These are phyloP conservation scores for Lasiosphaeria hispida DNA, from an alignment of 495 filamentous ascomycete species.

Conservation along the genomic window DNA sequence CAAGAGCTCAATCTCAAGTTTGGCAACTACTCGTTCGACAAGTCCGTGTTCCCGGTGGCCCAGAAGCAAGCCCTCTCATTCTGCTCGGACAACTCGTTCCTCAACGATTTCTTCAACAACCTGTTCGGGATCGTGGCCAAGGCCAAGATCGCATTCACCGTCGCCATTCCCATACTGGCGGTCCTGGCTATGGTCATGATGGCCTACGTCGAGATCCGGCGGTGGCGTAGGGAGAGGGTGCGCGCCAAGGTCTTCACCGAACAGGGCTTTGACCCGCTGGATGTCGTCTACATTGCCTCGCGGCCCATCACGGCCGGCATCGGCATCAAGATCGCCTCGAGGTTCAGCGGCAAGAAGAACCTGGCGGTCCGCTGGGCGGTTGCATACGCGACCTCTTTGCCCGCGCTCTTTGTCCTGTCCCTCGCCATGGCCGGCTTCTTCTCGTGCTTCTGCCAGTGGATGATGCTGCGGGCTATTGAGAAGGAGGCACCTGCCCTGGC, in stretches of 20 bases:
- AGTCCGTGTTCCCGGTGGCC: constrained; percentile 73
- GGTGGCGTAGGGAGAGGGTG: constrained; percentile 69
- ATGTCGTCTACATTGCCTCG: constrained; percentile 84
- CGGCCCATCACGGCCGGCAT: constrained; percentile 66
- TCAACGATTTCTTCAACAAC: constrained; percentile 81
- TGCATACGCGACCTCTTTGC: constrained; percentile 79
- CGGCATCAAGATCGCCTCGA: constrained; percentile 70
- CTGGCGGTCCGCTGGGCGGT: constrained; percentile 78
- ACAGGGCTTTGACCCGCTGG: constrained; percentile 71
- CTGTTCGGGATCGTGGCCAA: constrained; percentile 58
- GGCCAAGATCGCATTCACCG: constrained; percentile 72
- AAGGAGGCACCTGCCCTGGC: constrained; percentile 74
- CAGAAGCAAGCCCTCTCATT: constrained; percentile 78
- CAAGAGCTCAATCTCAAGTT: constrained; percentile 64
- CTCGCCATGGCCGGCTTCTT: constrained; percentile 83
- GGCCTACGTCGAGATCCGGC: constrained; percentile 74
- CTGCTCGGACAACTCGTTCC: constrained; percentile 78
- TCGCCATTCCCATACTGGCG: constrained; percentile 65
- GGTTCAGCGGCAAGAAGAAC: constrained; percentile 66
- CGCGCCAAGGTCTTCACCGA: constrained; percentile 65
- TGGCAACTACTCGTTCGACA: constrained; percentile 71
- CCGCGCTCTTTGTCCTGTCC: constrained; percentile 83
- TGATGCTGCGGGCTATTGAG: constrained; percentile 70
- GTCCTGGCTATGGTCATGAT: constrained; percentile 71
- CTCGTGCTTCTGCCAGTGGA: constrained; percentile 79